Percentiles rank a stretch among this genome's conserved stretches.
Evolutionary conservation across 768 basidiomycete species (phyloP).

Genomic region (Russula ochroleuca): DNA sequence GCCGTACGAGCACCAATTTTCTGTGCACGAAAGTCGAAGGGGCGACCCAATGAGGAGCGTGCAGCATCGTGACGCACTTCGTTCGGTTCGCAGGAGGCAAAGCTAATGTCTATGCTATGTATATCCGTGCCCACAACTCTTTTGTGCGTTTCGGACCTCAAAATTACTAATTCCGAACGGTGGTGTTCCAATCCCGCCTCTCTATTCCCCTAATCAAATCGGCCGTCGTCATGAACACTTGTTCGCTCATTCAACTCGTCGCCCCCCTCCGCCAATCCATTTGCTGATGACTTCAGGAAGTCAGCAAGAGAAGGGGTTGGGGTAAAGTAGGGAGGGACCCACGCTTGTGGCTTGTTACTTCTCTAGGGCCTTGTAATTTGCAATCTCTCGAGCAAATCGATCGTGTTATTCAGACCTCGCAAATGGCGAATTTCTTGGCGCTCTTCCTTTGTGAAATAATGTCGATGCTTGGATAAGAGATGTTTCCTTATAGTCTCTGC

Average conservation of each 20-base stretch:
- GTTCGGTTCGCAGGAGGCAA: too few species aligned
- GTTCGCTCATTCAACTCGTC: not conserved
- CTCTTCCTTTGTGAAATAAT: not conserved
- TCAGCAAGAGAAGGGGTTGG: not conserved
- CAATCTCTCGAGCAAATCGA: not conserved
- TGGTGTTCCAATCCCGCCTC: too few species aligned
- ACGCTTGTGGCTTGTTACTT: not conserved
- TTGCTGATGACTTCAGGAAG: not conserved
- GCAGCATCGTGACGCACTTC: slow-evolving; percentile 10
- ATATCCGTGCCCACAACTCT: not conserved
- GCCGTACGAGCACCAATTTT: not conserved
- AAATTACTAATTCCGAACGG: too few species aligned
- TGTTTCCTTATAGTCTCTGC: slow-evolving; percentile 3
- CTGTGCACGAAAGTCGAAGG: not conserved
- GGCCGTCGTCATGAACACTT: too few species aligned
- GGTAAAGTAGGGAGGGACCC: not conserved
- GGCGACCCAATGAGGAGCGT: slow-evolving; percentile 17
- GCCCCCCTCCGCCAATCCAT: not conserved
- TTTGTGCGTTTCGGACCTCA: not conserved
- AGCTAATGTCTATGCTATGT: too few species aligned
- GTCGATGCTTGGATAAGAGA: not conserved
- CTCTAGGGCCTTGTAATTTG: not conserved
- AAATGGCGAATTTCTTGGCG: not conserved
- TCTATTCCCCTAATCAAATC: too few species aligned
- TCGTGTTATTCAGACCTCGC: not conserved